Base-by-base conservation (phyloP, 805 yeast species). In the Candida hungchunana region DNA sequence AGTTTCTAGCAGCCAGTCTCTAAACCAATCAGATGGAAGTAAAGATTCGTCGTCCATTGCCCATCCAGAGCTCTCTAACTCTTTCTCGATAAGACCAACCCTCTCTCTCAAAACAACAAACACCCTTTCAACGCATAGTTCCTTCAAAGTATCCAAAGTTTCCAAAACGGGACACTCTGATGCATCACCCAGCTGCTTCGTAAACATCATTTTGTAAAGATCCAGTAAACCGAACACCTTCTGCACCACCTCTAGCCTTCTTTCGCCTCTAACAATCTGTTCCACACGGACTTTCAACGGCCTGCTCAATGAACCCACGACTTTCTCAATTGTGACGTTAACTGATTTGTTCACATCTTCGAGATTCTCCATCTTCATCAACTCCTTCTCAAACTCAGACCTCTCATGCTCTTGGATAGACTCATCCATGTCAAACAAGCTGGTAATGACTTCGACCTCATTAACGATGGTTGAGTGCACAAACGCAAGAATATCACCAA, bases 401-500 rank as follows among this genome's bases (percentile, higher is more conserved):
- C 44, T 53, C 2, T 49, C 53, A 12, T 44, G 47, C 15, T 34
- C 41, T n/a, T 28, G 31, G 9, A 30, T 36, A 13, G 35, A 34
- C 11, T 47, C 51, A 25, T 62, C 60, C 29, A 64, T 60, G 30
- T 70, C 69, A 37, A 90, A 79, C 33, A 90, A 60, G 14, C 78
- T 69, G 7, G 69, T 69, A 18, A 90, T 69, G 20, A 81, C 68
- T 53, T 93, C 98, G 26, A 78, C 71, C 58, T 93, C 98, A 59
- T 86, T 85, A 4, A 88, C 95, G 20, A 88, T 79, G 5, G 85
- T 71, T 2, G 89, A 75, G 55, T 93, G 97, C 2, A 88, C 71
- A 64, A 83, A 84, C 0, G 97, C 97, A 25, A 93, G 63, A 21
- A 93, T 69, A 55, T 88, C 96, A 18, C 97, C 95, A 13, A 86